Evolutionary conservation across 1,284 basidiomycete genomes (phyloP).

Genomic region (Ustilago tritici): DNA sequence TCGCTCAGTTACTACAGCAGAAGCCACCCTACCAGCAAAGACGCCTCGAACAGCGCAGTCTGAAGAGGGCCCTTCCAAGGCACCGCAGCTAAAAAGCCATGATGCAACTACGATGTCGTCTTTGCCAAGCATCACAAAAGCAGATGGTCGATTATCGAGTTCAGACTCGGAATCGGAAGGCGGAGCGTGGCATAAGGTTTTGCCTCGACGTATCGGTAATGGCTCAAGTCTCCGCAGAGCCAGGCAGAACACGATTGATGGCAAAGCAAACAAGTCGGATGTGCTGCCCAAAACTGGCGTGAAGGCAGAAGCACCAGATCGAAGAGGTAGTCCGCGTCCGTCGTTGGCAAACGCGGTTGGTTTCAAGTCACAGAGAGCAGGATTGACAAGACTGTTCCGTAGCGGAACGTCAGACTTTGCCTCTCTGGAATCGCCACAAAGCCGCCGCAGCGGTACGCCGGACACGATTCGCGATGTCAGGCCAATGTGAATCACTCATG

Average conservation of each 20-base stretch:
- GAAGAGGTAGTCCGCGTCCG: conserved; percentile 34
- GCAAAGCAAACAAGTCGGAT: conserved; percentile 20
- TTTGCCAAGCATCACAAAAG: conserved; percentile 17
- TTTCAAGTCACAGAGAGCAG: conserved; percentile 26
- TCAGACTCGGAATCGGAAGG: conserved; percentile 54
- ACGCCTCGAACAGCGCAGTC: background rate
- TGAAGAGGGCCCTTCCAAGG: background rate
- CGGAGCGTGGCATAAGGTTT: conserved; percentile 47
- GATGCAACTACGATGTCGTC: background rate
- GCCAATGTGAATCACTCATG: background rate
- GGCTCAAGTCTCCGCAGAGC: conserved; percentile 34
- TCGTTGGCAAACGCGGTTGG: conserved; percentile 21
- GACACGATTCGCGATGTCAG: conserved; percentile 38
- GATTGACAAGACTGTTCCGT: conserved; percentile 24
- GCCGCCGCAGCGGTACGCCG: conserved; percentile 38
- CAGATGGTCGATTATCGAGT: conserved; percentile 31
- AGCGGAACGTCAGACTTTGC: conserved; percentile 15
- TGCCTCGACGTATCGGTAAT: conserved; percentile 41
- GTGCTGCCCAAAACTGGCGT: background rate
- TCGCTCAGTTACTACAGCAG: background rate
- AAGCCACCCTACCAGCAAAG: background rate
- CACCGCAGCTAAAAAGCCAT: conserved; percentile 4
- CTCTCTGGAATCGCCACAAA: conserved; percentile 9
- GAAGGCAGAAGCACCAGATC: conserved; percentile 18
- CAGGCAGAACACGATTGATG: conserved; percentile 25